Conservation (phyloP, 2,329 filamentous ascomycete genomes). For the Aspergillus alliaceus region DNA sequence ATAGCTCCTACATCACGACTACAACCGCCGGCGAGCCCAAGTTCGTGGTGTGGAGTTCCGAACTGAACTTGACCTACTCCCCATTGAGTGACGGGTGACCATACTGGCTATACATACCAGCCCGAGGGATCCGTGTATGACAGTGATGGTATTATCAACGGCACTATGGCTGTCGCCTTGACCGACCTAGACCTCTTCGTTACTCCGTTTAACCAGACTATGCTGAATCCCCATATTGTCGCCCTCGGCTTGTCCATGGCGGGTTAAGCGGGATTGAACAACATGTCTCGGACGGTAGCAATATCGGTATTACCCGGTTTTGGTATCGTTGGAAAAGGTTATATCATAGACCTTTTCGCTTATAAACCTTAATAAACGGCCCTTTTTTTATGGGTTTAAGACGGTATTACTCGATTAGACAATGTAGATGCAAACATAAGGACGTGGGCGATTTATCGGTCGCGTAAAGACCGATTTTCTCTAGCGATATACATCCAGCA, state of each 20-base stretch:
- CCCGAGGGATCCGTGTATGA: not conserved
- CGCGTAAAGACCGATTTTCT: no score
- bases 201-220: conserved; percentile 1
- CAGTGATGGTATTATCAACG: not conserved
- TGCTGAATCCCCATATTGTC: conserved; percentile 1
- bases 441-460: no score
- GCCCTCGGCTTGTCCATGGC: conserved; percentile 2
- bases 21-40: conserved; percentile 6
- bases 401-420: no score
- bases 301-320: no score
- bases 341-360: no score
- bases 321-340: no score
- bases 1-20: conserved; percentile 10
- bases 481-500: no score
- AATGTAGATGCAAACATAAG: no score
- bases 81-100: conserved; percentile 8
- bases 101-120: conserved; percentile 5
- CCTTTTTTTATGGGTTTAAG: no score
- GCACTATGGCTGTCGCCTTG: not conserved
- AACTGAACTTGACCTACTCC: conserved; percentile 12
- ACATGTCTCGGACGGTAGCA: no score
- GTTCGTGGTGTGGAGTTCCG: conserved; percentile 10
- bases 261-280: not conserved
- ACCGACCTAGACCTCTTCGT: conserved; percentile 1
- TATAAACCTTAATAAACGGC: no score